These are phyloP conservation scores for Scenedesmus sp. DNA, from an alignment of 163 green algal genomes.

Conservation along the genomic window DNA sequence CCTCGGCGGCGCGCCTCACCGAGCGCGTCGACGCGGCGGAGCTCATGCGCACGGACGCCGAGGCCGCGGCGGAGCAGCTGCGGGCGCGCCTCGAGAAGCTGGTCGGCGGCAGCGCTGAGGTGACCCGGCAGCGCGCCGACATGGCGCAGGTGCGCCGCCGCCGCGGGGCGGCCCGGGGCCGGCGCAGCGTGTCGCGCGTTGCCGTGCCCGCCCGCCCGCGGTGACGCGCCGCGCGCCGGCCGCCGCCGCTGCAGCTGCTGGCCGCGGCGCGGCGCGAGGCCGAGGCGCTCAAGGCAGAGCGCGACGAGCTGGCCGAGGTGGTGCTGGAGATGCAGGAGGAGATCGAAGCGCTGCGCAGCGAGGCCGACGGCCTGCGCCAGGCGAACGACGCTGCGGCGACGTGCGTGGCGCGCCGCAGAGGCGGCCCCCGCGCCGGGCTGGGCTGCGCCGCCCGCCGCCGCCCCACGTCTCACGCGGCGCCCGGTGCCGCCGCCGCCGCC, in stretches of 20 bases:
- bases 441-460: too few relatives aligned
- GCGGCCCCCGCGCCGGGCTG: too few relatives aligned
- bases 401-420: too few relatives aligned
- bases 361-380: too few relatives aligned
- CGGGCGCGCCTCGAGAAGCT: conserved; percentile 39
- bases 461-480: too few relatives aligned
- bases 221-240: neutral
- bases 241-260: conserved; percentile 3
- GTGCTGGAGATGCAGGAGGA: conserved; percentile 37
- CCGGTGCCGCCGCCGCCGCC: too few relatives aligned
- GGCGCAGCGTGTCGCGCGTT: neutral
- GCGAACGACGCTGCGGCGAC: too few relatives aligned
- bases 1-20: neutral
- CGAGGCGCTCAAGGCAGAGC: conserved; percentile 4
- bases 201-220: neutral
- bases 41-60: conserved; percentile 34
- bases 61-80: conserved; percentile 44
- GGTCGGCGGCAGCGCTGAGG: conserved; percentile 16
- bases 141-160: conserved; percentile 30
- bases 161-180: too few relatives aligned
- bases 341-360: neutral
- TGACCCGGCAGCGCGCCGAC: conserved; percentile 7
- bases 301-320: conserved; percentile 41
- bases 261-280: conserved; percentile 17
- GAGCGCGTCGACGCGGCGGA: conserved; percentile 24